Conservation (phyloP, 2,329 filamentous ascomycete species). For the Penicillium sp. region DNA sequence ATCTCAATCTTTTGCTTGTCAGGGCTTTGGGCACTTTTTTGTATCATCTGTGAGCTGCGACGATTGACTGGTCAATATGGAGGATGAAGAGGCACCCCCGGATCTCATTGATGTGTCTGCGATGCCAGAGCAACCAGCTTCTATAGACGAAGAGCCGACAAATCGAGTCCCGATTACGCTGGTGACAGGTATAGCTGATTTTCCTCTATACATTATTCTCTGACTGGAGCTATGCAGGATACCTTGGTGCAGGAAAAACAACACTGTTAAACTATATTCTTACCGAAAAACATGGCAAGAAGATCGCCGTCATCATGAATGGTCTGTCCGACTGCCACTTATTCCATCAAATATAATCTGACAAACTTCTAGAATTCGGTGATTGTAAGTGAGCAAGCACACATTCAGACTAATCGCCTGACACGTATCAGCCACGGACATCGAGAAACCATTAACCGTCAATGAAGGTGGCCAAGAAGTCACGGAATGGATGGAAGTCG, state of each 20-base stretch:
- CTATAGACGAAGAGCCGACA: conserved; percentile 22
- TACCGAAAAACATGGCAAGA: conserved; percentile 91
- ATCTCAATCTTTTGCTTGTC: conserved; percentile 5
- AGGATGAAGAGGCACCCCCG: conserved; percentile 44
- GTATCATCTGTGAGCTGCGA: background rate
- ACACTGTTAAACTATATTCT: conserved; percentile 94
- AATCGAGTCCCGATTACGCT: conserved; percentile 47
- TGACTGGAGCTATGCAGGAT: conserved; percentile 52
- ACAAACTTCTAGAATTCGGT: conserved; percentile 59
- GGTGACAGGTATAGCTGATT: conserved; percentile 41
- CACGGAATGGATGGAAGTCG: conserved; percentile 91
- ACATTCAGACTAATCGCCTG: background rate
- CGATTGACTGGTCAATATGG: conserved; percentile 15
- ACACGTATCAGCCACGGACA: conserved; percentile 65
- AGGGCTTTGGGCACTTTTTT: background rate
- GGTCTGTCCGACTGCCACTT: conserved; percentile 44
- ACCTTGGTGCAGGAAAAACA: conserved; percentile 92
- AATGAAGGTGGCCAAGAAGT: conserved; percentile 76
- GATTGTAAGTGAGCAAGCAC: conserved; percentile 57
- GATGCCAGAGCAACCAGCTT: conserved; percentile 21
- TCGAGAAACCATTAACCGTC: conserved; percentile 91
- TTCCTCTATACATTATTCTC: background rate
- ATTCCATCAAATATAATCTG: conserved; percentile 11
- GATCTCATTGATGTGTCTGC: conserved; percentile 40
- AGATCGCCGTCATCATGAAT: conserved; percentile 96